Evolutionary conservation across 2,329 filamentous ascomycete species (phyloP).

Genomic region (Colletotrichum cuscutae): DNA sequence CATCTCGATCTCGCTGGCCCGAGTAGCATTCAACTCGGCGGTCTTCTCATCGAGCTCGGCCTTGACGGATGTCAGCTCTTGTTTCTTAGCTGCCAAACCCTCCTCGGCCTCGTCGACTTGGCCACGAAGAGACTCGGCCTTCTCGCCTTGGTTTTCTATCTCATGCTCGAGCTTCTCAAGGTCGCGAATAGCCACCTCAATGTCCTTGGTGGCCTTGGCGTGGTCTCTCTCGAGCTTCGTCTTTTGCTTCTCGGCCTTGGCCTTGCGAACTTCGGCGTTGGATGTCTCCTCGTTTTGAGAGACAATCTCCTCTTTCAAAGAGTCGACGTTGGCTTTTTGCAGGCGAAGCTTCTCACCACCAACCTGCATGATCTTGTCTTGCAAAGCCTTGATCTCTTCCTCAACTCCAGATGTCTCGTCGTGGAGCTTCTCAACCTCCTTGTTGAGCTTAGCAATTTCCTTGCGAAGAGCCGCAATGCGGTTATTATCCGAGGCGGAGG

Average conservation of each 20-base stretch:
- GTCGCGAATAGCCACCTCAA: conserved; percentile 77
- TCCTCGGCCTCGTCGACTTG: conserved; percentile 86
- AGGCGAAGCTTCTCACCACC: conserved; percentile 92
- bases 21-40: conserved; percentile 85
- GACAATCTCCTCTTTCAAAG: conserved; percentile 85
- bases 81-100: conserved; percentile 80
- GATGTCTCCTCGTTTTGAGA: conserved; percentile 85
- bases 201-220: conserved; percentile 81
- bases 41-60: conserved; percentile 87
- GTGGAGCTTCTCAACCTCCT: conserved; percentile 82
- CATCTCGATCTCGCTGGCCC: conserved; percentile 96
- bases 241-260: conserved; percentile 93
- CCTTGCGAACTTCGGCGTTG: conserved; percentile 85
- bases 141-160: conserved; percentile 79
- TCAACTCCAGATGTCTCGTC: conserved; percentile 90
- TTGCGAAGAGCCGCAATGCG: conserved; percentile 79
- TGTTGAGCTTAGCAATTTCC: conserved; percentile 78
- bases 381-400: conserved; percentile 89
- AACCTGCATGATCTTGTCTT: conserved; percentile 98
- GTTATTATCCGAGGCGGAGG: conserved; percentile 81
- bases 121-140: conserved; percentile 77
- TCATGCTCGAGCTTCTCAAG: conserved; percentile 83
- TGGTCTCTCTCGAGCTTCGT: conserved; percentile 87
- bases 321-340: conserved; percentile 91
- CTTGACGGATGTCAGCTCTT: conserved; percentile 83